Evolutionary conservation across 257 asterid species (phyloP).

Genomic region (Agastache rugosa): DNA sequence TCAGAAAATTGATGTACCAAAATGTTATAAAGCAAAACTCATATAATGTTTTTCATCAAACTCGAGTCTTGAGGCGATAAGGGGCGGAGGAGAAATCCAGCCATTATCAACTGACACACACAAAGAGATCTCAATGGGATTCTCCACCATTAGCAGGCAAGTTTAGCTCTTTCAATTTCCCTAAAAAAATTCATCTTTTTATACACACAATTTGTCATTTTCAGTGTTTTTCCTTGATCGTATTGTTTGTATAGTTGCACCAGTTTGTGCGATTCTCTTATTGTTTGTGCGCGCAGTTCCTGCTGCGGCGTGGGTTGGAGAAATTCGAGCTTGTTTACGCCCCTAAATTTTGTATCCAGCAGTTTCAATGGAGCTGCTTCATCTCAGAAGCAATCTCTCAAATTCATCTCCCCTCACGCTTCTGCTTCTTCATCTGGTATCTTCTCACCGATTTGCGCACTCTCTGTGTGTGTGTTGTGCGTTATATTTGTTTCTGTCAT

Average conservation of each 20-base stretch:
- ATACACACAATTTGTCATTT: background rate
- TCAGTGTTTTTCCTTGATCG: background rate
- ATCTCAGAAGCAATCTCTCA: conserved; percentile 41
- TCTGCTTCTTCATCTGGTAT: conserved; percentile 60
- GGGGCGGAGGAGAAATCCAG: conserved; percentile 35
- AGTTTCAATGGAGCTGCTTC: conserved; percentile 35
- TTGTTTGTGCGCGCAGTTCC: conserved; percentile 41
- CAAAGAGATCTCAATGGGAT: conserved; percentile 41
- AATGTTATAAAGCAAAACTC: conserved; percentile 3
- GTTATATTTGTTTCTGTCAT: background rate
- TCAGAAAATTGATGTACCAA: background rate
- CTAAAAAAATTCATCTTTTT: background rate
- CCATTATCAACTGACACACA: background rate
- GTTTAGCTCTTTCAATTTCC: conserved; percentile 15
- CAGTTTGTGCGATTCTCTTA: conserved; percentile 14
- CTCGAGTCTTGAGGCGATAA: conserved; percentile 35
- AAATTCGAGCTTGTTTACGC: conserved; percentile 58
- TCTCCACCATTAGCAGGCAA: conserved; percentile 56
- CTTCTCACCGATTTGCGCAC: conserved; percentile 24
- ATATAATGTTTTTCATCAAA: background rate
- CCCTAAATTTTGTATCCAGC: conserved; percentile 40
- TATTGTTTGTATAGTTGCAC: background rate
- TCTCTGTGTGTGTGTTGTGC: background rate
- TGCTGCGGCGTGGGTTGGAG: conserved; percentile 55
- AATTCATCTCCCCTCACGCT: conserved; percentile 47